These are phyloP conservation scores for Trichomonas tenax DNA, from an alignment of 208 protist genomes.

Conservation along the genomic window DNA sequence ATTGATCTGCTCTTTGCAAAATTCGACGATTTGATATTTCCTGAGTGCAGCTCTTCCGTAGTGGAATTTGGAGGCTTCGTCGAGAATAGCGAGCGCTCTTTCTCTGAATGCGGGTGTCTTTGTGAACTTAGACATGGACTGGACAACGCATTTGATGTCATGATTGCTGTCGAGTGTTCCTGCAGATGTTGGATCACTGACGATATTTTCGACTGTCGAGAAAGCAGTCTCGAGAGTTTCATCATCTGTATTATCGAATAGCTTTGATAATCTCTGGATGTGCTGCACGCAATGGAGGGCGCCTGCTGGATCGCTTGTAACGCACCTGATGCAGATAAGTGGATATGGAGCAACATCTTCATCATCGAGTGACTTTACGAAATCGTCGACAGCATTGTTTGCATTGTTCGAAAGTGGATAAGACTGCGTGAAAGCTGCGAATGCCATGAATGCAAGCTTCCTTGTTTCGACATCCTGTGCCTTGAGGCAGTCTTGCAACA, in stretches of 20 bases:
- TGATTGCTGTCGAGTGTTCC: not conserved
- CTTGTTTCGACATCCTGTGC: not conserved
- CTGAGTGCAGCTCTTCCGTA: not conserved
- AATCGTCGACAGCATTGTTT: not conserved
- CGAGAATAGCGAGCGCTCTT: not conserved
- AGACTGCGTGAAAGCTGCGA: not conserved
- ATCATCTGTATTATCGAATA: not conserved
- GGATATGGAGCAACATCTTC: not conserved
- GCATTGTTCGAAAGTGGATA: not conserved
- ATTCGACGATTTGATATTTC: not conserved
- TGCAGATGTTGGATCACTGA: not conserved
- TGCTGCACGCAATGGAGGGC: not conserved
- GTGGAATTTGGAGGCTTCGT: not conserved
- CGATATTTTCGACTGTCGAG: not conserved
- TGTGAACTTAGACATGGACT: not conserved
- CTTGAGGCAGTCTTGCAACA: not conserved
- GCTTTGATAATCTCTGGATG: not conserved
- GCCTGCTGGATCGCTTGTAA: not conserved
- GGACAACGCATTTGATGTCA: not conserved
- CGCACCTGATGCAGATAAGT: not conserved
- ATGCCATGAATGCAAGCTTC: not conserved
- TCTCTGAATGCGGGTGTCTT: not conserved
- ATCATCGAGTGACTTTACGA: not conserved
- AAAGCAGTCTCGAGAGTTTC: not conserved
- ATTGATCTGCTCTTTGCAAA: not conserved